Percentiles rank a stretch among this genome's conserved stretches.
phyloP scores from a whole-genome alignment of 208 protist genomes.

The Tritrichomonas musculus region DNA sequence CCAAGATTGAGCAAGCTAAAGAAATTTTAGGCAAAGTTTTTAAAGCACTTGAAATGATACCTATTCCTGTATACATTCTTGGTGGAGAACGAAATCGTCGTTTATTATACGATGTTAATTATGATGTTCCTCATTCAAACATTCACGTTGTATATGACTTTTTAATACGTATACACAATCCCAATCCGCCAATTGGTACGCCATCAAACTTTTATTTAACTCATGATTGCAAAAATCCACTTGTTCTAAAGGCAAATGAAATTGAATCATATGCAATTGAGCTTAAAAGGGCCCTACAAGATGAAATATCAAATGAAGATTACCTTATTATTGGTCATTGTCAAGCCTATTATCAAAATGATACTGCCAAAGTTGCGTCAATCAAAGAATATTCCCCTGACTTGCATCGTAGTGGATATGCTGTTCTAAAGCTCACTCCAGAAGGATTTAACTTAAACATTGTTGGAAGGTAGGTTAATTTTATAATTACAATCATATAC shows the following conservation, averaged over 20 bases:
- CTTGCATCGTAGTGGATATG: not conserved
- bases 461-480: not conserved
- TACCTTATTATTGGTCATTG: not conserved
- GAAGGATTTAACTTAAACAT: not conserved
- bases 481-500: too few relatives aligned
- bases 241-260: not conserved
- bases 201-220: not conserved
- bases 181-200: not conserved
- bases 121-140: constrained; percentile 1
- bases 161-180: not conserved
- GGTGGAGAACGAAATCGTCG: not conserved
- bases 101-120: not conserved
- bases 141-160: not conserved
- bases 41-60: not conserved
- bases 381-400: not conserved
- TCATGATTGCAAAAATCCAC: not conserved
- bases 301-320: not conserved
- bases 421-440: not conserved
- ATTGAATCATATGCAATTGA: not conserved
- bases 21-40: not conserved
- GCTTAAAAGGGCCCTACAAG: not conserved
- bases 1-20: not conserved
- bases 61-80: not conserved
- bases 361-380: not conserved
- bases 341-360: not conserved